phyloP scores from a whole-genome alignment of 1,139 yeast genomes.

The Kodamaea fungicola region DNA sequence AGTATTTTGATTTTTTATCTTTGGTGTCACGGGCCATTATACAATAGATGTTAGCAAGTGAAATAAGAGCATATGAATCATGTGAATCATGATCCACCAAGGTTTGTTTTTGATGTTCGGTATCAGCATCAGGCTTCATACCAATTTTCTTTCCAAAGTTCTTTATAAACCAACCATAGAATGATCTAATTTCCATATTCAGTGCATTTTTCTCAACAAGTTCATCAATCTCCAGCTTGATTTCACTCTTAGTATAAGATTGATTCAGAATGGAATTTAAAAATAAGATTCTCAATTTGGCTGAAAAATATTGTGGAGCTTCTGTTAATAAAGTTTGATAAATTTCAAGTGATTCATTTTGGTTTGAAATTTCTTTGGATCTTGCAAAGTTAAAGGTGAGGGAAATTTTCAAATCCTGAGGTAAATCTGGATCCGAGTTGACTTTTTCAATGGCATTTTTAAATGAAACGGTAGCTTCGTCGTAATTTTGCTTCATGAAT shows the following conservation, averaged over 20 bases:
- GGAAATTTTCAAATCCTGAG: conserved; percentile 40
- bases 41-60: conserved; percentile 85
- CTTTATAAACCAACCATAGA: conserved; percentile 85
- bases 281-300: conserved; percentile 68
- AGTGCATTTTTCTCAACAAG: conserved; percentile 54
- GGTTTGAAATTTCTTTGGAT: conserved; percentile 48
- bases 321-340: conserved; percentile 55
- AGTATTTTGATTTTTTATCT: conserved; percentile 72
- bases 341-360: conserved; percentile 43
- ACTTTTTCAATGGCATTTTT: conserved; percentile 22
- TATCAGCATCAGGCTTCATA: conserved; percentile 60
- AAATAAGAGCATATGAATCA: conserved; percentile 84
- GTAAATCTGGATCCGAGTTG: conserved; percentile 28
- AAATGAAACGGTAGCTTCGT: conserved; percentile 40
- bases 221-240: conserved; percentile 50
- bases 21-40: conserved; percentile 76
- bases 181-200: conserved; percentile 80
- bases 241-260: conserved; percentile 36
- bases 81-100: conserved; percentile 79
- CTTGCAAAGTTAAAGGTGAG: conserved; percentile 63
- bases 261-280: conserved; percentile 37
- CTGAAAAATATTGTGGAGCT: conserved; percentile 74
- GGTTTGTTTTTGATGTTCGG: conserved; percentile 80
- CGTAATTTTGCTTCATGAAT: conserved; percentile 60
- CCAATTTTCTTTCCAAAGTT: conserved; percentile 57